phyloP scores from a whole-genome alignment of 495 filamentous ascomycete species.

The Daldinia vernicosa region DNA sequence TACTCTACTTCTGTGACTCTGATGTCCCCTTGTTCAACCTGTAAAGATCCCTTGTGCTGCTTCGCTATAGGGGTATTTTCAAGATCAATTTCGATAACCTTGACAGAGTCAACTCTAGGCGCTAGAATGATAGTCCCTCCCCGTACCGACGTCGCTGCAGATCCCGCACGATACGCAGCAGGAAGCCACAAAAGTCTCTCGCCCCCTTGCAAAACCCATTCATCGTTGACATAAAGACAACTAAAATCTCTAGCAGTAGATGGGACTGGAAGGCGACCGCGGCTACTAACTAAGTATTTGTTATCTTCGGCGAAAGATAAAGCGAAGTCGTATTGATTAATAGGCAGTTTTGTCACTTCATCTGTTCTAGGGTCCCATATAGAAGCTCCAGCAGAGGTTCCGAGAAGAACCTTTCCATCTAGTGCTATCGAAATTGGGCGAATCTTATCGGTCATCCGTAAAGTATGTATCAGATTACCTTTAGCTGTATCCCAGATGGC shows the following conservation, averaged over 20 bases:
- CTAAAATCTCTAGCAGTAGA: not conserved
- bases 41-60: not conserved
- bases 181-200: constrained; percentile 17
- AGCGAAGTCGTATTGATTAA: not conserved
- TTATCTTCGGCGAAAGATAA: constrained; percentile 7
- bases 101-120: not conserved
- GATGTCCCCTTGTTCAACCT: not conserved
- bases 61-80: constrained; percentile 16
- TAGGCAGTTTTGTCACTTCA: not conserved
- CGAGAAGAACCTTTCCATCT: not conserved
- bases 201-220: constrained; percentile 20
- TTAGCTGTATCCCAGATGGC: constrained; percentile 7
- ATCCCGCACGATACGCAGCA: not conserved
- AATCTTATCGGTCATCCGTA: too few relatives aligned
- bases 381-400: not conserved
- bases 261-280: not conserved
- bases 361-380: not conserved
- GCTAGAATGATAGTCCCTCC: not conserved
- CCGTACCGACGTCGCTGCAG: not conserved
- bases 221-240: constrained; percentile 6
- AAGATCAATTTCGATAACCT: constrained; percentile 14
- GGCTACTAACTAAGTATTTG: not conserved
- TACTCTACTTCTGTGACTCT: not conserved
- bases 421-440: not conserved
- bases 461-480: not conserved